Evolutionary conservation across 2,329 filamentous ascomycete species (phyloP).

Genomic region (Aspergillus sp.): DNA sequence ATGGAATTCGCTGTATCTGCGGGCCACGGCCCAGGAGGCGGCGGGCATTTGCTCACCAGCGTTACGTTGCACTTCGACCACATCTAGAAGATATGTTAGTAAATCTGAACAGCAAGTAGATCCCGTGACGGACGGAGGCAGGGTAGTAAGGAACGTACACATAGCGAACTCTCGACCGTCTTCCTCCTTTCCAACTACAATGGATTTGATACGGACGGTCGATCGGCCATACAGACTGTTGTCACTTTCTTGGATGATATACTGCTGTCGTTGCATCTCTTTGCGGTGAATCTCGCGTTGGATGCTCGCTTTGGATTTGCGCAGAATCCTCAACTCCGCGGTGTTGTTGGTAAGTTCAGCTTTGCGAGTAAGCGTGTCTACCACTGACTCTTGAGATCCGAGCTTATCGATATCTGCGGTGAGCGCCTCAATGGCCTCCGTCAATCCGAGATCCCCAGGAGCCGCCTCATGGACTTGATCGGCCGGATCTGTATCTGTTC

Average conservation of each 20-base stretch:
- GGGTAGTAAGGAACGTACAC: constrained; percentile 54
- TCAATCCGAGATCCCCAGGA: constrained; percentile 87
- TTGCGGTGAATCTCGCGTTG: constrained; percentile 91
- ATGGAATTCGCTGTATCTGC: constrained; percentile 95
- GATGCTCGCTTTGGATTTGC: constrained; percentile 91
- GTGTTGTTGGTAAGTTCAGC: constrained; percentile 97
- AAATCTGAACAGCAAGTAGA: background rate
- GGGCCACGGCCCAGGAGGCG: constrained; percentile 90
- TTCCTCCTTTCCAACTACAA: constrained; percentile 87
- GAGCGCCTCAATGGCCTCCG: constrained; percentile 88
- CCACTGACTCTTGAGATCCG: constrained; percentile 80
- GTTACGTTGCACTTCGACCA: constrained; percentile 85
- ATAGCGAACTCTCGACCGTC: constrained; percentile 92
- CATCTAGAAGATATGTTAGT: constrained; percentile 53
- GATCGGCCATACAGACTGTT: constrained; percentile 94
- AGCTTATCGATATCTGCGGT: constrained; percentile 89
- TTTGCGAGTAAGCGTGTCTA: constrained; percentile 89
- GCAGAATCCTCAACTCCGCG: constrained; percentile 84
- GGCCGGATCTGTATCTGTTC: constrained; percentile 62
- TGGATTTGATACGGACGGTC: constrained; percentile 84
- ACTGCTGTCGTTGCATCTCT: constrained; percentile 93
- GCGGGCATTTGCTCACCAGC: constrained; percentile 95
- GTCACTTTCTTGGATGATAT: constrained; percentile 95
- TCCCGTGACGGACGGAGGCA: background rate
- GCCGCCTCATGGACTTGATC: constrained; percentile 93